Evolutionary conservation across 1,284 basidiomycete species (phyloP), one percentile per base, ranked within the genome.

Genomic region (Fomitopsis betulina): DNA sequence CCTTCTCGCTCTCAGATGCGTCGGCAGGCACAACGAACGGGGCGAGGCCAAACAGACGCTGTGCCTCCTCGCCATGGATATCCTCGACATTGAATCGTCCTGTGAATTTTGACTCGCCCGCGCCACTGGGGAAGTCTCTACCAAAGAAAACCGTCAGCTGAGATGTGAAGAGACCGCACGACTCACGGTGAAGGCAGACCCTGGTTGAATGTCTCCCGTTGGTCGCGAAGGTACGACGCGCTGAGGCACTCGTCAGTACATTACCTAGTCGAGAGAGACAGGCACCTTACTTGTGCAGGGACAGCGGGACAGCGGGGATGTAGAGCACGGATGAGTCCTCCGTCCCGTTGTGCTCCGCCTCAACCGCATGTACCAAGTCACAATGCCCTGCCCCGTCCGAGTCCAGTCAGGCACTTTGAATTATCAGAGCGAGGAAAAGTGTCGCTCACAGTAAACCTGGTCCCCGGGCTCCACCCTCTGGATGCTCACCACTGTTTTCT

Each of bases 311-410:
- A 3, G 89, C 84, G 0, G 90, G 91, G 58, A 93, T 93, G 69
- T 93, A 94, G 58, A 94, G 67, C 25, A 93, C 90, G 0, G 85
- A 86, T 0, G 89, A 89, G 64, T 92, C 87, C 4, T 73, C 74
- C 12, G 67, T 63, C 0, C 92, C 91, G 8, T 64, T 67, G 67
- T 93, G 89, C 25, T 76, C 69, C 5, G 67, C 60, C 68, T 93
- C 91, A 33, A 93, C 90, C 0, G 86, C 81, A 68, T 93, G 91
- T 9, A 92, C 80, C 27, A 79, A 75, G 68, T 92, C 87, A 58
- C 79, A 81, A 60, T 84, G 80, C 82, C 84, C 83, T 85, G 54
- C 2, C 15, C 55, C 38, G 9, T 27, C 25, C 15, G 43, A n/a
- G 23, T 5, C 3, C 42, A 45, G 32, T 35, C 21, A 42, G 49